Evolutionary conservation across 306 rosid species (phyloP).

Genomic region (Casuarina cunninghamiana): DNA sequence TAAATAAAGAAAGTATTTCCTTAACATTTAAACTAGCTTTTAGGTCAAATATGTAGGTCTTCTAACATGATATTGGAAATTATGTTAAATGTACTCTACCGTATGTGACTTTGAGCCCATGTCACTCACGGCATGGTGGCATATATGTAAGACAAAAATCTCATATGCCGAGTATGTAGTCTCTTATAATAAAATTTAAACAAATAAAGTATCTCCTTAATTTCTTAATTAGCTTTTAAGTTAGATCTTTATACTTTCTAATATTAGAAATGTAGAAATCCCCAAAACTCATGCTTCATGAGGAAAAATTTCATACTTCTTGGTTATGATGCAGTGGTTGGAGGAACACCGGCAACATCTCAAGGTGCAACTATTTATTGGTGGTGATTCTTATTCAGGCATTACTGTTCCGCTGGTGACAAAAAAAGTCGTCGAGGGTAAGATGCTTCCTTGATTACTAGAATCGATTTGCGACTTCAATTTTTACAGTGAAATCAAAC

Average conservation of each 20-base stretch:
- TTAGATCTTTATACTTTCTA: neutral
- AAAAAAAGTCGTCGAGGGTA: conserved; percentile 21
- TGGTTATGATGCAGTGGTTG: conserved; percentile 25
- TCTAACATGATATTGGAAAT: too few relatives aligned
- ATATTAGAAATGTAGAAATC: neutral
- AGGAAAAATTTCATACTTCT: neutral
- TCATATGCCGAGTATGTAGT: too few relatives aligned
- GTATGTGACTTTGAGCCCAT: too few relatives aligned
- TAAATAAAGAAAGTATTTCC: too few relatives aligned
- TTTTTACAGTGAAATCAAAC: neutral
- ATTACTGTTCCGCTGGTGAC: conserved; percentile 19
- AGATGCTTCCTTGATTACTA: neutral
- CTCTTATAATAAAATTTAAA: too few relatives aligned
- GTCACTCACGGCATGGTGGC: too few relatives aligned
- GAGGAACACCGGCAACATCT: conserved; percentile 18
- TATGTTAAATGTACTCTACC: too few relatives aligned
- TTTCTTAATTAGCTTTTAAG: too few relatives aligned
- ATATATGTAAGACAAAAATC: too few relatives aligned
- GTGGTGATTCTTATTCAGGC: conserved; percentile 30
- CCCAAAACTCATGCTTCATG: neutral
- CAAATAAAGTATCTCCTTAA: too few relatives aligned
- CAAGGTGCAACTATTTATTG: conserved; percentile 18
- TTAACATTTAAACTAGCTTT: too few relatives aligned
- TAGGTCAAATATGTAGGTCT: too few relatives aligned
- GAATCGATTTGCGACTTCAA: neutral